These are phyloP conservation scores for Salix arbutifolia DNA, from an alignment of 345 rosid species.

Conservation along the genomic window DNA sequence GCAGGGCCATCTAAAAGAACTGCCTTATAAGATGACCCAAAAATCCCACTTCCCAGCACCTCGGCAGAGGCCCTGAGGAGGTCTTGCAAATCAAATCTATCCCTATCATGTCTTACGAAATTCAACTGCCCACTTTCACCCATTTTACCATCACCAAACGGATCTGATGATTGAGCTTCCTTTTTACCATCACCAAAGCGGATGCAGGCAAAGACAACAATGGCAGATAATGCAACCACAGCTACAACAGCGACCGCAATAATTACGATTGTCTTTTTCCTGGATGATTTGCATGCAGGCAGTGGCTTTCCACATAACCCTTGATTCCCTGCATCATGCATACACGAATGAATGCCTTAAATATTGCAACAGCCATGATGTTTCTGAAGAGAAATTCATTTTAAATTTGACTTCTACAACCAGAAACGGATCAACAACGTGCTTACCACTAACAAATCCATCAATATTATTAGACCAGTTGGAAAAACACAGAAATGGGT, in stretches of 20 bases:
- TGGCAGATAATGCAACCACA: slow-evolving; percentile 19
- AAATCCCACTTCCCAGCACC: slow-evolving; percentile 66
- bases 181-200: slow-evolving; percentile 17
- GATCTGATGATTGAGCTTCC: slow-evolving; percentile 19
- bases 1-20: slow-evolving; percentile 46
- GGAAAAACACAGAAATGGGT: background rate
- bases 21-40: slow-evolving; percentile 84
- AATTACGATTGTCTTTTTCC: slow-evolving; percentile 33
- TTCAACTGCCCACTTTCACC: slow-evolving; percentile 34
- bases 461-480: background rate
- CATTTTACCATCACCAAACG: slow-evolving; percentile 3
- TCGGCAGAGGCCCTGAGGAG: slow-evolving; percentile 78
- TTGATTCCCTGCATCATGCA: slow-evolving; percentile 45
- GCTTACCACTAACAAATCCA: background rate
- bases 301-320: slow-evolving; percentile 70
- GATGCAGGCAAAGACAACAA: slow-evolving; percentile 3
- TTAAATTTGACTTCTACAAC: background rate
- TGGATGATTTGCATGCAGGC: slow-evolving; percentile 43
- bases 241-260: slow-evolving; percentile 20
- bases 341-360: background rate
- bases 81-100: slow-evolving; percentile 66
- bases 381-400: background rate
- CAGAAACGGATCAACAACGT: background rate
- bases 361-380: background rate
- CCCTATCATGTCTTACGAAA: slow-evolving; percentile 50